Base-by-base conservation (phyloP, 176 grass and related monocot species). In the Otatea glauca region DNA sequence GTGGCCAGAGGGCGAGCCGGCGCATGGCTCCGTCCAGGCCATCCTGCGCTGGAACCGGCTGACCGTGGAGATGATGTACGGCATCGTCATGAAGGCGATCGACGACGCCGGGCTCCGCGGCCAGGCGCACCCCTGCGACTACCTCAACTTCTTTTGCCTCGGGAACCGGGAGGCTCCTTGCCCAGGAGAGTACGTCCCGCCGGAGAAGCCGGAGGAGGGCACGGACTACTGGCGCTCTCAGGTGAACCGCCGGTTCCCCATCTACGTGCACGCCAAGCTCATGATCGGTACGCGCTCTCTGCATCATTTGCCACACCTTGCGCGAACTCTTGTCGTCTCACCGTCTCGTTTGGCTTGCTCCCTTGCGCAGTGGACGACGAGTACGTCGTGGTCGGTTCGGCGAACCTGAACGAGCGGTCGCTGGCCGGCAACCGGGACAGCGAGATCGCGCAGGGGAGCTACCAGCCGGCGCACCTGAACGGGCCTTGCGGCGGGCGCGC, bases 71-170 rank as follows among this genome's bases (percentile, higher is more conserved):
- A 95, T 95, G 93, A 95, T 95, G 93, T 95, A 92, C 77, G 69
- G 84, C 24, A 83, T 93, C 53, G 80, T 98, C 43, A 75, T 72
- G 44, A 42, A 81, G 73, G 96, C 93, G 29, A 98, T 98, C 74
- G 89, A 92, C 55, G 93, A 92, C 9, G 83, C 79, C 24, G 93
- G 91, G n/a, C 9, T 95, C 16, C 75, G 62, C 18, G 96, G 96
- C 7, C 82, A 75, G 73, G 96, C n/a, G 17, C 93, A 93, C 67
- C 96, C 96, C 4, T 69, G 89, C 64, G 96, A 98, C 74, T 98
- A 92, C 84, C 92, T 98, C 87, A 98, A 98, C 83, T 98, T 98
- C 80, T 98, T 95, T 84, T 95, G 92, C 70, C 80, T 98, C 38
- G 96, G 96, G 32, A 98, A 95, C 76, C 81, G 96, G 54, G 93